Evolutionary conservation across 2,329 filamentous ascomycete genomes (phyloP), one percentile per base, ranked within the genome.

Genomic region (Colletotrichum melonis): DNA sequence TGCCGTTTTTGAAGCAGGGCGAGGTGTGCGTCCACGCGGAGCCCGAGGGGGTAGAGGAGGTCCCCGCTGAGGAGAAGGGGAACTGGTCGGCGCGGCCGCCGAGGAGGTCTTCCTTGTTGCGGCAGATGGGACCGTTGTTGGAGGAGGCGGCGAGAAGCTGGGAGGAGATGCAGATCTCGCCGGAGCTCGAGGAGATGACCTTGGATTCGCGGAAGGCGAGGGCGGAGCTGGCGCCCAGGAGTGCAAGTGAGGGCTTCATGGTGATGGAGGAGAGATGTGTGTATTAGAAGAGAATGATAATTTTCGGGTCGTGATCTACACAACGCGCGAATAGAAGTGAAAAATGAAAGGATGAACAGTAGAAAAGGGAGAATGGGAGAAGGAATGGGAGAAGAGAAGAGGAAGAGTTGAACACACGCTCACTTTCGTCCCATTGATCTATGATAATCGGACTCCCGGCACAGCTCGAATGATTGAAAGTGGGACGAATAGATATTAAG

Each of bases 41-140:
- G 35, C 55, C 60, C 3, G 69, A 35, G n/a, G 22, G 22, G 4
- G 70, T 12, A 1, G 30, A 14, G 9, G 63, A 19, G 7, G 26
- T 38, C 16, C 60, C 57, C 24, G 52, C 42, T 12, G 49, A 35
- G 24, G 49, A 35, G 24, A 73, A 49, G 16, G 67, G 60, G 38
- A 49, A 60, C 49, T 73, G 70, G 60, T 59, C 55, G 8, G 16
- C 59, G 55, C 55, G 28, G 26, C 32, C 30, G 60, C 9, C 35
- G 65, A 74, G 2, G 75, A 78, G 58, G 57, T 76, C 1, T n/a
- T 69, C 30, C 75, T 80, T 32, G 75, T 73, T 73, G 72, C n/a
- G 74, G 75, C 52, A 71, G 68, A 71, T 59, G 58, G 64, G 52
- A 16, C 38, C 38, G 12, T 69, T 73, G 60, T 35, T 64, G 19